Conservation (phyloP, 2,329 filamentous ascomycete genomes). For the Penicillium frequentans region DNA sequence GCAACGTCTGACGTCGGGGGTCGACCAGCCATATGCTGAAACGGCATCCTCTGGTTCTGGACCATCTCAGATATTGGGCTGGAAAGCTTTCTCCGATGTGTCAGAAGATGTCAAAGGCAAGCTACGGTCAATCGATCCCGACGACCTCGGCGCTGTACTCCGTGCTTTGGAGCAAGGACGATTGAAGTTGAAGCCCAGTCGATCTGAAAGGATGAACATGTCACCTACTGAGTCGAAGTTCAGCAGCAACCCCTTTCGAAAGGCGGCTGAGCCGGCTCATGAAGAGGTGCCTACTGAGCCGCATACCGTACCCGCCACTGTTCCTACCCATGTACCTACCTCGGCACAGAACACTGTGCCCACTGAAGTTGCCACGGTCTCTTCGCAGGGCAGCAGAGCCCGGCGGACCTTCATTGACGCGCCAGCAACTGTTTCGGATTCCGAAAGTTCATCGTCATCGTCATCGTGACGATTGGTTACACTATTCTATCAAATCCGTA, state of each 20-base stretch:
- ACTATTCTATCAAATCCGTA: not conserved
- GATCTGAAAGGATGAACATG: constrained; percentile 30
- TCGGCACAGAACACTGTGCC: constrained; percentile 14
- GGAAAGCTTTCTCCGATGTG: constrained; percentile 35
- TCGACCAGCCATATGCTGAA: constrained; percentile 27
- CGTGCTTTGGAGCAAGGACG: constrained; percentile 38
- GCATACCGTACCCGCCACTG: constrained; percentile 22
- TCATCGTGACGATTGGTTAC: constrained; percentile 4
- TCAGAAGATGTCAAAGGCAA: constrained; percentile 41
- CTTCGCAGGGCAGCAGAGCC: not conserved
- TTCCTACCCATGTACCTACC: not conserved
- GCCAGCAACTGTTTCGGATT: constrained; percentile 26
- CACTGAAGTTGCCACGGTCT: constrained; percentile 22
- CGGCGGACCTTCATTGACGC: constrained; percentile 15
- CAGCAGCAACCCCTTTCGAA: constrained; percentile 18
- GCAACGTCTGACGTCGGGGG: constrained; percentile 33
- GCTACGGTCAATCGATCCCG: constrained; percentile 36
- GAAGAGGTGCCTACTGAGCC: constrained; percentile 16
- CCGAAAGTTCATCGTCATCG: constrained; percentile 22
- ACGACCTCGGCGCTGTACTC: constrained; percentile 35
- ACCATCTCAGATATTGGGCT: constrained; percentile 16
- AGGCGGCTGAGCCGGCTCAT: constrained; percentile 13
- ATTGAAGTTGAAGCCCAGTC: constrained; percentile 35
- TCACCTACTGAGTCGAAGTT: constrained; percentile 36
- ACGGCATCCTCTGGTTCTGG: constrained; percentile 17